Percentiles rank a stretch among this genome's conserved stretches.
Evolutionary conservation across 2,329 filamentous ascomycete species (phyloP).

Genomic region (Ophiocordyceps unilateralis): DNA sequence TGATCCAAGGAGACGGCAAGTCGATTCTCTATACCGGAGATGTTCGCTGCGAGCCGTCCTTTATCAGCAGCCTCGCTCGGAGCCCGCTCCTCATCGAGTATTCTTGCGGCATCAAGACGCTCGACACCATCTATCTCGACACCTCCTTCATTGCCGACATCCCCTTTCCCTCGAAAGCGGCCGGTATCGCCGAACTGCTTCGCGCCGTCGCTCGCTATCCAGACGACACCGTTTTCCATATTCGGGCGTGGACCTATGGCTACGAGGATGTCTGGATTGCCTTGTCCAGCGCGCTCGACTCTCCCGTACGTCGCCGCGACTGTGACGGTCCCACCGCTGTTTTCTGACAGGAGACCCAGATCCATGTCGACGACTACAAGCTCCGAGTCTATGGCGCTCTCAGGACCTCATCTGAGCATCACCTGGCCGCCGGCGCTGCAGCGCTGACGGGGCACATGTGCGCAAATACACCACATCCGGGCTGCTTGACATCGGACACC

Average conservation of each 20-base stretch:
- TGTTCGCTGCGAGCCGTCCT: constrained; percentile 73
- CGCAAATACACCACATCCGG: constrained; percentile 52
- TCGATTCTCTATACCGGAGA: constrained; percentile 82
- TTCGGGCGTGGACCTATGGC: constrained; percentile 76
- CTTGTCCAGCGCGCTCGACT: constrained; percentile 51
- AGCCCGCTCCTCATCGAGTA: constrained; percentile 65
- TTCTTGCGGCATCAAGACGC: constrained; percentile 40
- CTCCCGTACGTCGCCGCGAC: constrained; percentile 26
- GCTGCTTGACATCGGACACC: constrained; percentile 52
- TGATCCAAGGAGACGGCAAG: constrained; percentile 58
- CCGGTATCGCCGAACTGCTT: constrained; percentile 60
- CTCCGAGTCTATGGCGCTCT: constrained; percentile 54
- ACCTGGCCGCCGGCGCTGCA: constrained; percentile 40
- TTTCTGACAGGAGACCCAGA: constrained; percentile 17
- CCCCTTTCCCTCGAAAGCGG: constrained; percentile 44
- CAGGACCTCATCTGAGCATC: constrained; percentile 23
- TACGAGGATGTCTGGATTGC: constrained; percentile 89
- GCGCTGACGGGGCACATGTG: constrained; percentile 56
- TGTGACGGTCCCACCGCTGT: no score
- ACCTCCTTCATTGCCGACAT: constrained; percentile 49
- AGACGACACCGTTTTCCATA: constrained; percentile 58
- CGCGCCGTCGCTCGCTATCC: constrained; percentile 52
- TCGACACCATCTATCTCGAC: constrained; percentile 80
- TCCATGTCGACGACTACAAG: constrained; percentile 77
- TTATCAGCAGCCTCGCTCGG: constrained; percentile 55